These are phyloP conservation scores for Breviolum minutum DNA, from an alignment of 73 alveolate species.

Conservation along the genomic window DNA sequence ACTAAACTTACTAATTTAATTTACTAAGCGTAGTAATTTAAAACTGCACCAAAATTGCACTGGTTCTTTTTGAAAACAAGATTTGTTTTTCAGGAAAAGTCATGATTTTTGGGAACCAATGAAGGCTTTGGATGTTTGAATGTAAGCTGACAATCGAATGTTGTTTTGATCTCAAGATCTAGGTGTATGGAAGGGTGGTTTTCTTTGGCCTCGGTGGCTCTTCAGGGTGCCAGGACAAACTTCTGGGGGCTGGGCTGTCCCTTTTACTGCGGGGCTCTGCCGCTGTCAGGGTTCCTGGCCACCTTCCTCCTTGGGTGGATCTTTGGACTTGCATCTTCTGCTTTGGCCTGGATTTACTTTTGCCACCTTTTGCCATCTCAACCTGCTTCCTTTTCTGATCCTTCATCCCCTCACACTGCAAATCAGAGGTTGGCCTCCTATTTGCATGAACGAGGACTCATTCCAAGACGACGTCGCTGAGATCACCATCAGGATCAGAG, in stretches of 20 bases:
- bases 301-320: background rate
- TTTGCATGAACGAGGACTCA: background rate
- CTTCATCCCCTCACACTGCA: background rate
- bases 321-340: background rate
- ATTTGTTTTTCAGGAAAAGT: too few relatives aligned
- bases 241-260: conserved; percentile 9
- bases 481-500: background rate
- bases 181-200: background rate
- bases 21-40: too few relatives aligned
- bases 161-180: too few relatives aligned
- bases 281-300: background rate
- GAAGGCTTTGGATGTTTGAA: too few relatives aligned
- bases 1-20: too few relatives aligned
- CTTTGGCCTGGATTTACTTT: too few relatives aligned
- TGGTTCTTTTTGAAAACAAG: too few relatives aligned
- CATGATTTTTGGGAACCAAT: too few relatives aligned
- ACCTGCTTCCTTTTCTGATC: background rate
- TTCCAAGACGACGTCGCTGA: conserved; percentile 12
- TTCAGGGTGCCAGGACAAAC: background rate
- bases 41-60: too few relatives aligned
- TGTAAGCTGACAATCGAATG: too few relatives aligned
- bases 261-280: background rate
- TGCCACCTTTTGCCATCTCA: background rate
- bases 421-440: background rate
- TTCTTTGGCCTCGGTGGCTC: background rate